Conservation (phyloP, 192 early-diverging fungal species). For the Coemansia reversa region DNA sequence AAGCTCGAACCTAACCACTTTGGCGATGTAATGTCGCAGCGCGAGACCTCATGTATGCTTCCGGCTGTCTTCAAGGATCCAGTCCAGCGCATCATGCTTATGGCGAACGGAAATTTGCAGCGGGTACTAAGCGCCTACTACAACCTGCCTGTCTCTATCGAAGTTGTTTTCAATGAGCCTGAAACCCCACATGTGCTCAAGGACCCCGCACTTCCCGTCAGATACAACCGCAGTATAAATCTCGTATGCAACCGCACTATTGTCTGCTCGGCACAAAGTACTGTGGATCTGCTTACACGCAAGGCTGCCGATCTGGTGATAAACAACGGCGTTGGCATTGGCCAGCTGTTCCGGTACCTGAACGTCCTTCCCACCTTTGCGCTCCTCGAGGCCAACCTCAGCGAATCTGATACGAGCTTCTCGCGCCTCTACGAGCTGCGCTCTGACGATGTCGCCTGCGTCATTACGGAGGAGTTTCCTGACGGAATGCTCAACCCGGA, state of each 20-base stretch:
- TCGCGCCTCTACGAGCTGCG: constrained; percentile 48
- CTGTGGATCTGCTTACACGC: constrained; percentile 38
- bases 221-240: constrained; percentile 50
- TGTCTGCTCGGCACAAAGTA: constrained; percentile 48
- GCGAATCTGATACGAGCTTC: constrained; percentile 47
- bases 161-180: constrained; percentile 47
- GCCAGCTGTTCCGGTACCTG: constrained; percentile 56
- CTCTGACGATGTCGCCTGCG: constrained; percentile 44
- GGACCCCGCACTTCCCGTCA: constrained; percentile 27
- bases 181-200: constrained; percentile 8
- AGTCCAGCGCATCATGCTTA: constrained; percentile 56
- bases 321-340: constrained; percentile 51
- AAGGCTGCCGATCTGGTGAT: constrained; percentile 50
- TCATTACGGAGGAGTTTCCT: constrained; percentile 44
- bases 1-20: constrained; percentile 50
- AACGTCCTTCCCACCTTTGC: constrained; percentile 49
- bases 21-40: constrained; percentile 55
- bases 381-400: constrained; percentile 46
- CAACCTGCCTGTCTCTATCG: constrained; percentile 52
- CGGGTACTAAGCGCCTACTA: constrained; percentile 55
- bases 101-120: constrained; percentile 56
- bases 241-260: constrained; percentile 48
- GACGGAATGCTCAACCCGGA: constrained; percentile 50
- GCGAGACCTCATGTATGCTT: constrained; percentile 55
- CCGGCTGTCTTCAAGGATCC: constrained; percentile 45